A percentile compares a stretch with the other conserved stretches of the same genome.
Evolutionary conservation across 257 asterid species (phyloP).

Genomic region (Voacanga thouarsii): DNA sequence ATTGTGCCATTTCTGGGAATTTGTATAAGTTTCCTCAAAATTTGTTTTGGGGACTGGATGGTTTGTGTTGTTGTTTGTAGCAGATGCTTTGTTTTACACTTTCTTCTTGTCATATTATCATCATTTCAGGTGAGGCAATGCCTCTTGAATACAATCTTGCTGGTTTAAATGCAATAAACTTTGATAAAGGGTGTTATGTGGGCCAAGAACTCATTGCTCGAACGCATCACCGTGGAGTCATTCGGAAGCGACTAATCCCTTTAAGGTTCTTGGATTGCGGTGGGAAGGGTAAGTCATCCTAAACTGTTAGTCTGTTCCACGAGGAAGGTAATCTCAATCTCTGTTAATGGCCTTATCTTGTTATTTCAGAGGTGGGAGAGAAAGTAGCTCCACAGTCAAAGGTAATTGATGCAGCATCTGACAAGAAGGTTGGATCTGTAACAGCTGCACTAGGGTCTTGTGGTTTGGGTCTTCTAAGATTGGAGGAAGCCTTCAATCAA

Average conservation of each 20-base stretch:
- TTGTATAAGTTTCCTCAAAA: neutral
- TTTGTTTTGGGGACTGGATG: neutral
- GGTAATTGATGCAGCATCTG: constrained; percentile 45
- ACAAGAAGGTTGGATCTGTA: constrained; percentile 61
- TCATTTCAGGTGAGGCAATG: constrained; percentile 66
- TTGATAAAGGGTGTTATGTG: constrained; percentile 87
- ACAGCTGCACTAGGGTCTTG: constrained; percentile 72
- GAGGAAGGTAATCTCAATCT: neutral
- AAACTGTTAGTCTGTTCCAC: neutral
- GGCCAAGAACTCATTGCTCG: constrained; percentile 96
- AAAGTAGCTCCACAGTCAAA: constrained; percentile 63
- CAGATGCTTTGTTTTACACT: constrained; percentile 8
- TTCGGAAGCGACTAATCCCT: constrained; percentile 80
- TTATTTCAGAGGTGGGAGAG: constrained; percentile 47
- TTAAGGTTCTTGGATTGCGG: constrained; percentile 45
- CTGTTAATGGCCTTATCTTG: neutral
- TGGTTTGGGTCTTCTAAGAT: constrained; percentile 64
- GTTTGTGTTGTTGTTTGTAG: neutral
- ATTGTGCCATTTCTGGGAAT: neutral
- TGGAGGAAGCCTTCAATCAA: constrained; percentile 60
- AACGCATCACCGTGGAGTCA: constrained; percentile 83
- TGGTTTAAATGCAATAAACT: constrained; percentile 82
- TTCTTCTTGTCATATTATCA: neutral
- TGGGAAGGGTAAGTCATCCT: constrained; percentile 50
- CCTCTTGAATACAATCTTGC: constrained; percentile 87